Evolutionary conservation across 345 rosid genomes (phyloP), one percentile per base, ranked within the genome.

Genomic region (Hibiscus tridactylites): DNA sequence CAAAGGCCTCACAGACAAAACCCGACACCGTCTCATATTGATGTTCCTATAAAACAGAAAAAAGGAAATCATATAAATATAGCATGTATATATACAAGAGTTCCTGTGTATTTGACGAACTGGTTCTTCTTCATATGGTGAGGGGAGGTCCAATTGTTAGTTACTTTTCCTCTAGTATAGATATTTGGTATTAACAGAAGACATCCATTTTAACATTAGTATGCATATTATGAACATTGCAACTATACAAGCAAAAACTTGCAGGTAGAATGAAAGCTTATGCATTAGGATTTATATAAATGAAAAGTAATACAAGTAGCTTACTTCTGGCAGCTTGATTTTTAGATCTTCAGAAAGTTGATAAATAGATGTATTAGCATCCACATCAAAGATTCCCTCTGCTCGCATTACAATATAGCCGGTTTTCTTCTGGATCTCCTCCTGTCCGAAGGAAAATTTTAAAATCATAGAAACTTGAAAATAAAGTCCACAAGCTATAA

Each of bases 1-100:
- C 99, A 85, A 95, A 95, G 78, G 91, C 94, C 81, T 95, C 99
- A 4, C 99, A 90, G 70, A 95, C 81, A 76, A 89, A 95, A 68
- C 98, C 99, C 13, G 99, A 95, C n/a, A 92, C 99, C 13, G 96
- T 92, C 90, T 95, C 97, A 16, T 92, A 95, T 76, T 92, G 99
- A 84, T 89, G 92, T 61, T 83, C 99, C 99, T 95, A 86, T 73
- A 69, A 31, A 67, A 64, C 50, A 68, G 12, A 13, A 75, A 61
- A 54, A 21, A 15, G 26, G 16, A 65, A 47, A 13, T 39, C 52
- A 53, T 3, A 50, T 3, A 54, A 2, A 35, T 70, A 15, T 56
- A 5, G 15, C 19, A 21, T 54, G 17, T n/a, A 54, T 35, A 17
- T 19, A 57, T 52, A 42, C 31, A 28, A 31, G 4, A 35, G 63